Percentiles rank a stretch among this genome's conserved stretches.
These are phyloP conservation scores for Aegilops bicornis DNA, from an alignment of 176 grass and related monocot genomes.

Conservation along the genomic window DNA sequence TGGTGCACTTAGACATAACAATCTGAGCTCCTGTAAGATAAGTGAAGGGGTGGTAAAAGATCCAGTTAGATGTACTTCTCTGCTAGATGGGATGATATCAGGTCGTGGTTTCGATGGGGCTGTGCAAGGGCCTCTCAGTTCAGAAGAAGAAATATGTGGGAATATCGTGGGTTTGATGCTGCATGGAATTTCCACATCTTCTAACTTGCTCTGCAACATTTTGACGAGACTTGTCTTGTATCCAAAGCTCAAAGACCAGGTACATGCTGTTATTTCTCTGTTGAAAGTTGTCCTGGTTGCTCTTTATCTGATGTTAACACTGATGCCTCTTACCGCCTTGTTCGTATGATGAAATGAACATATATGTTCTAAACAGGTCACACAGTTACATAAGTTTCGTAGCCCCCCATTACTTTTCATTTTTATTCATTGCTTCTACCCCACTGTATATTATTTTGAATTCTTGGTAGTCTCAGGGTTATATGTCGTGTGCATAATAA, in stretches of 20 bases:
- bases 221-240: slow-evolving; percentile 55
- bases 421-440: not conserved
- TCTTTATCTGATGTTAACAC: slow-evolving; percentile 26
- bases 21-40: slow-evolving; percentile 19
- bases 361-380: not conserved
- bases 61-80: slow-evolving; percentile 16
- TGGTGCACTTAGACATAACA: slow-evolving; percentile 27
- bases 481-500: not conserved
- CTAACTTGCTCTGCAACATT: slow-evolving; percentile 75
- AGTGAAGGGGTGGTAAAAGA: slow-evolving; percentile 31
- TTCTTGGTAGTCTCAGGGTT: not conserved
- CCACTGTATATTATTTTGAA: not conserved
- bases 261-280: slow-evolving; percentile 32
- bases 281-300: slow-evolving; percentile 18
- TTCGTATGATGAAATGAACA: not conserved
- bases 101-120: slow-evolving; percentile 28
- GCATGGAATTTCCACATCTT: slow-evolving; percentile 78
- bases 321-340: slow-evolving; percentile 7
- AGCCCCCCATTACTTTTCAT: not conserved
- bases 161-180: slow-evolving; percentile 87
- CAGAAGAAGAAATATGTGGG: slow-evolving; percentile 74
- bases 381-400: not conserved
- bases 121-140: slow-evolving; percentile 38
- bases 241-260: slow-evolving; percentile 78
- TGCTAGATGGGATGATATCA: slow-evolving; percentile 31